A percentile compares a stretch with the other conserved stretches of the same genome.
These are phyloP conservation scores for Phaeosphaeriaceae sp. DNA, from an alignment of 2,329 filamentous ascomycete genomes.

Conservation along the genomic window DNA sequence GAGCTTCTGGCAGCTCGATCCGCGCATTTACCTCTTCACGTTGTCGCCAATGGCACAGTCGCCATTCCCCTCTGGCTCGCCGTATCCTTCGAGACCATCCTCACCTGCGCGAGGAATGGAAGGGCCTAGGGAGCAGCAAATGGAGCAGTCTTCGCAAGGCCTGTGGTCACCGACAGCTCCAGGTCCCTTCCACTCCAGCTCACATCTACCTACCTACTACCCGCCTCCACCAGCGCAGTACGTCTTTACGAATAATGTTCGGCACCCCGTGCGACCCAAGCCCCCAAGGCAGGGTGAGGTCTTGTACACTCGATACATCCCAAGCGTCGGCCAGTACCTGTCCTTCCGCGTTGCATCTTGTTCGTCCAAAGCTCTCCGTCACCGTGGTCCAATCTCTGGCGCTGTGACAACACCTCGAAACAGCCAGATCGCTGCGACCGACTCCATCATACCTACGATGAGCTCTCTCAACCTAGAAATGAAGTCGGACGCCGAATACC, in stretches of 20 bases:
- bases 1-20: conserved; percentile 92
- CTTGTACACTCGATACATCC: conserved; percentile 88
- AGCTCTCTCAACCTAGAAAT: conserved; percentile 35
- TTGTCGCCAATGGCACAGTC: conserved; percentile 67
- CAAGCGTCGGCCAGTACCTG: conserved; percentile 81
- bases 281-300: conserved; percentile 88
- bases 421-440: conserved; percentile 56
- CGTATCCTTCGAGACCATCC: conserved; percentile 58
- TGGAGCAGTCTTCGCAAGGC: conserved; percentile 41
- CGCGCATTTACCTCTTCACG: conserved; percentile 86
- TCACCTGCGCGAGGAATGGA: conserved; percentile 53
- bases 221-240: conserved; percentile 85
- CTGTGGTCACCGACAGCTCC: conserved; percentile 52
- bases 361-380: conserved; percentile 67
- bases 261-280: conserved; percentile 87
- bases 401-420: conserved; percentile 27
- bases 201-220: conserved; percentile 89
- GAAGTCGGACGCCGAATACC: conserved; percentile 67
- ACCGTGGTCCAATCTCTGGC: conserved; percentile 63
- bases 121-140: conserved; percentile 33
- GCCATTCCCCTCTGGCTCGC: conserved; percentile 58
- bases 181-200: conserved; percentile 80
- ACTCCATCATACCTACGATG: conserved; percentile 51
- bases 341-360: conserved; percentile 85
- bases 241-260: conserved; percentile 75